Base-by-base conservation (phyloP, 1,284 basidiomycete species). In the Melanopsichium pennsylvanicum region DNA sequence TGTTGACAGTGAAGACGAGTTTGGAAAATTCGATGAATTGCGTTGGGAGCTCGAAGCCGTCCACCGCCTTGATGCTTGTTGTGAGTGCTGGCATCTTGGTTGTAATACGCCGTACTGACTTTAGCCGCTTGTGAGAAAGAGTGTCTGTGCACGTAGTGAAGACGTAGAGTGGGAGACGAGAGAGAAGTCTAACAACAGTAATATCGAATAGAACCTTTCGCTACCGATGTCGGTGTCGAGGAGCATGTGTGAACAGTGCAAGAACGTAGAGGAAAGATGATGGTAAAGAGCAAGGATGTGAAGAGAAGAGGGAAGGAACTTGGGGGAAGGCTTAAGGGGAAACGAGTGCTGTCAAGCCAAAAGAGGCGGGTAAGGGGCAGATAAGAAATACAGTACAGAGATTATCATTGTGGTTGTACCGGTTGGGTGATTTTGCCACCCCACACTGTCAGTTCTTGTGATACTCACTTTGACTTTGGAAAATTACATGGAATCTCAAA, bases 1-100 rank as follows among this genome's bases (percentile, higher is more conserved):
- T 52, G 58, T 70, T 70, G 52, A 70, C 57, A 23, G 45, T 70
- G 50, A 70, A 70, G 29, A 66, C 41, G 44, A 70, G 68, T 40
- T 62, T 70, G 18, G 68, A 70, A 8, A 50, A 11, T 3, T 45
- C 33, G 19, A 38, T 16, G 50, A 70, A 70, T 9, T 33, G 19
- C 23, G 18, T 33, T 4, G 68, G 68, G 26, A 70, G 49, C 42
- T 58, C 44, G 38, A 70, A 70, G 44, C 68, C 68, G 12, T 66
- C 43, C 29, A 70, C 54, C 25, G 23, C 22, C 31, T 50, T 46
- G 27, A 49, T 54, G 12, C 37, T 29, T 22, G 59, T 11, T n/a
- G 45, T 25, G 0, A 55, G 46, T 2, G 51, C 57, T 16, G 67
- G 48, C 67, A 70, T 70, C 2, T 16, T 64, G 34, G 5, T 5